A percentile compares a stretch with the other conserved stretches of the same genome.
These are phyloP conservation scores for Ustanciosporium gigantosporum DNA, from an alignment of 1,284 basidiomycete genomes.

Conservation along the genomic window DNA sequence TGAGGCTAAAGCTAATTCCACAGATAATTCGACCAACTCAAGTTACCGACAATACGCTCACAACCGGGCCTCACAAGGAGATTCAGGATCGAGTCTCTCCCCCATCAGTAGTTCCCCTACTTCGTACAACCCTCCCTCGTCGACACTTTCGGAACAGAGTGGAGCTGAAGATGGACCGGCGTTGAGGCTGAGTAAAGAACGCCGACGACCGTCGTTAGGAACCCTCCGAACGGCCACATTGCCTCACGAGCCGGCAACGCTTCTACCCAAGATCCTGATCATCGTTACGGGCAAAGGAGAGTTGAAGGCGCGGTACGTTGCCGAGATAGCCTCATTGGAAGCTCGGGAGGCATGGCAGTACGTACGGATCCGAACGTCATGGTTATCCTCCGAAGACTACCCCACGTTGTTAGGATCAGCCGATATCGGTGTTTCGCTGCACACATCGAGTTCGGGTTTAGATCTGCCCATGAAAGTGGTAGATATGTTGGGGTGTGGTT, in stretches of 20 bases:
- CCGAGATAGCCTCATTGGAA: slow-evolving; percentile 68
- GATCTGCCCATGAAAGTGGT: slow-evolving; percentile 99
- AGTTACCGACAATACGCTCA: too few relatives aligned
- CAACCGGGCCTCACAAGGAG: neutral
- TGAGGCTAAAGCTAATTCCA: neutral
- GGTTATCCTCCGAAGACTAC: slow-evolving; percentile 50
- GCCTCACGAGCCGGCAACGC: slow-evolving; percentile 19
- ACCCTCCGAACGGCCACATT: slow-evolving; percentile 14
- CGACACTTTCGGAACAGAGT: neutral
- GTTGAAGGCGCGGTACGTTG: slow-evolving; percentile 75
- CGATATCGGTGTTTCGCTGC: slow-evolving; percentile 87
- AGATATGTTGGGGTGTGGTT: slow-evolving; percentile 96
- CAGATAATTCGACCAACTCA: neutral
- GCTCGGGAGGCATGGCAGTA: slow-evolving; percentile 73
- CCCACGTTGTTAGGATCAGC: slow-evolving; percentile 70
- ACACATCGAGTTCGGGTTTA: slow-evolving; percentile 83
- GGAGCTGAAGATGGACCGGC: neutral
- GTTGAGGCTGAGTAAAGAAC: slow-evolving; percentile 19
- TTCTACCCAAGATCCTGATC: slow-evolving; percentile 65
- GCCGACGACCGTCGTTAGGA: slow-evolving; percentile 24
- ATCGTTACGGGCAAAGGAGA: slow-evolving; percentile 93
- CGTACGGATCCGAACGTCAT: slow-evolving; percentile 69
- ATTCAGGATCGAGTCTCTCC: slow-evolving; percentile 3
- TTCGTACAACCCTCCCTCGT: slow-evolving; percentile 3
- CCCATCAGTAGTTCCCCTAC: slow-evolving; percentile 18